A percentile compares a stretch with the other conserved stretches of the same genome.
Evolutionary conservation across 768 basidiomycete genomes (phyloP).

Genomic region (Termitomyces sp.): DNA sequence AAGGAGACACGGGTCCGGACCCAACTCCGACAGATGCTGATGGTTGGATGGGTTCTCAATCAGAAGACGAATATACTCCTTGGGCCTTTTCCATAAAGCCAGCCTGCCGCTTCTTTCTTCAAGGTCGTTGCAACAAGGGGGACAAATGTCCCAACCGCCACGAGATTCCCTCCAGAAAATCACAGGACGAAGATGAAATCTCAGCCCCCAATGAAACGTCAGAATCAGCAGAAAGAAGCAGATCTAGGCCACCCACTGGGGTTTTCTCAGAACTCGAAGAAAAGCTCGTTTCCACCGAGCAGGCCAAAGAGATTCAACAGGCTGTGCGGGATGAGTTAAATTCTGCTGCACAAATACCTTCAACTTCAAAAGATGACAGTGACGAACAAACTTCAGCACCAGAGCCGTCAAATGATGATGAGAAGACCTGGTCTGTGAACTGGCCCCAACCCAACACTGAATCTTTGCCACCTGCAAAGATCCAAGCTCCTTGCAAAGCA

Average conservation of each 20-base stretch:
- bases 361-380: background rate
- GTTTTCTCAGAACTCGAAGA: background rate
- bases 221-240: background rate
- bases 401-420: conserved; percentile 8
- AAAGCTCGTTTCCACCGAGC: background rate
- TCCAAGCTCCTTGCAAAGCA: conserved; percentile 24
- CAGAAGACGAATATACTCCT: conserved; percentile 3
- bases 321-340: background rate
- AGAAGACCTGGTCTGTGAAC: conserved; percentile 13
- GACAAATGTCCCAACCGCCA: background rate
- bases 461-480: conserved; percentile 7
- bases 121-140: background rate
- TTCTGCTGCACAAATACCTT: background rate
- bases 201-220: background rate
- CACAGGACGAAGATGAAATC: background rate
- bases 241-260: no score
- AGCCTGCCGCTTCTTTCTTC: background rate
- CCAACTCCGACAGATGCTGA: background rate
- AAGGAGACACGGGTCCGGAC: background rate
- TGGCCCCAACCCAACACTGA: conserved; percentile 13
- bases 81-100: conserved; percentile 1
- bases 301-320: background rate
- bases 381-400: background rate
- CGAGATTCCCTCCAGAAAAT: background rate
- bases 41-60: conserved; percentile 3